phyloP scores from a whole-genome alignment of 2,329 filamentous ascomycete species.

The Phialophora tarda region DNA sequence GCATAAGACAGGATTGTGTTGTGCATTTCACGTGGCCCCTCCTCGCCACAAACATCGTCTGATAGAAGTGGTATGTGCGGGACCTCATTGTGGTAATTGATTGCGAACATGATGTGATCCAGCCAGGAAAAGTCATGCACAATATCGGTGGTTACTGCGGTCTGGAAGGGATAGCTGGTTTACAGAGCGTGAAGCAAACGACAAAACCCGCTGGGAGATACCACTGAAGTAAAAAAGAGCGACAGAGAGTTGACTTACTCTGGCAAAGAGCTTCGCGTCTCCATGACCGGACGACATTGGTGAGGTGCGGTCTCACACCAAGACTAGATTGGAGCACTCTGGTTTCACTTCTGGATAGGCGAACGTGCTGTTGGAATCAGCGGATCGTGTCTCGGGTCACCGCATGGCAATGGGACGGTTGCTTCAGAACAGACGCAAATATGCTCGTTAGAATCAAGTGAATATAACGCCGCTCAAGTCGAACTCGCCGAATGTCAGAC shows the following conservation, averaged over 20 bases:
- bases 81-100: background rate
- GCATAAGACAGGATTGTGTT: slow-evolving; percentile 3
- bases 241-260: slow-evolving; percentile 66
- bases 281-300: slow-evolving; percentile 73
- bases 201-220: background rate
- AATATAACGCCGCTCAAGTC: background rate
- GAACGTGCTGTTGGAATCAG: slow-evolving; percentile 4
- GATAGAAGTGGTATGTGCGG: background rate
- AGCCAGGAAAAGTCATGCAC: background rate
- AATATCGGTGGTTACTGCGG: background rate
- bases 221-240: slow-evolving; percentile 30
- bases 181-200: background rate
- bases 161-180: background rate
- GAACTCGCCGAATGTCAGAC: slow-evolving; percentile 3
- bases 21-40: background rate
- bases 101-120: background rate
- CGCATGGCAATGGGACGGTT: slow-evolving; percentile 4
- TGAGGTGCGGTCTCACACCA: background rate
- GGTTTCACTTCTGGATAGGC: slow-evolving; percentile 7
- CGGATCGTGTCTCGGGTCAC: slow-evolving; percentile 3
- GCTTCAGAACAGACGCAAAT: background rate
- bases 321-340: background rate
- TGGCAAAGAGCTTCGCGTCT: slow-evolving; percentile 98
- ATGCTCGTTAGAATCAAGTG: background rate
- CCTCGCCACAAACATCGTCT: background rate